Evolutionary conservation across 179 eudicot genomes (phyloP).

Genomic region (Drosera spatulata): DNA sequence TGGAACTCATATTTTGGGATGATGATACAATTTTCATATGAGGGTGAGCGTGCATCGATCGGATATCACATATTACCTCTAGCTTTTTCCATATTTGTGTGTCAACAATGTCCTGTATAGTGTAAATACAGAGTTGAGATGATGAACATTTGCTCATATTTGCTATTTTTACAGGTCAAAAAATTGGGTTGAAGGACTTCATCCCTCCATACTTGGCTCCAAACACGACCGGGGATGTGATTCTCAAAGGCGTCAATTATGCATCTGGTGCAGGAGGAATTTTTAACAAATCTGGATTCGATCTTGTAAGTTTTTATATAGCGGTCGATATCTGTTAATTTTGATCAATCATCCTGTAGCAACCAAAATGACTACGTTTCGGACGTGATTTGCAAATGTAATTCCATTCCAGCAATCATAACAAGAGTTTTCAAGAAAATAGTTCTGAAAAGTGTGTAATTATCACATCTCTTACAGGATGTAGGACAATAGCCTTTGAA

Average conservation of each 20-base stretch:
- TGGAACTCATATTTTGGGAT: no score
- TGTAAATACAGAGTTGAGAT: not conserved
- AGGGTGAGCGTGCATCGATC: no score
- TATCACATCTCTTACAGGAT: no score
- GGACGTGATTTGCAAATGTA: no score
- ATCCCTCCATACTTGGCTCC: slow-evolving; percentile 81
- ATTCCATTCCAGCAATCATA: no score
- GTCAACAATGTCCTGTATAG: not conserved
- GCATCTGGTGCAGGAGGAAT: slow-evolving; percentile 93
- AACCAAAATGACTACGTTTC: no score
- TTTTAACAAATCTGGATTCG: slow-evolving; percentile 44
- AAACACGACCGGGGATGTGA: slow-evolving; percentile 40
- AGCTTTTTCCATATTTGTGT: not conserved
- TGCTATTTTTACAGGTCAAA: slow-evolving; percentile 29
- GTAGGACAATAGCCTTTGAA: no score
- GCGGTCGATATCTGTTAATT: no score
- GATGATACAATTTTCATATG: no score
- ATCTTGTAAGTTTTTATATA: slow-evolving; percentile 41
- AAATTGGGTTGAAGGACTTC: slow-evolving; percentile 35
- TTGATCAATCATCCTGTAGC: no score
- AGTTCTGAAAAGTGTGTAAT: no score
- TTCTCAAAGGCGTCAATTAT: slow-evolving; percentile 67
- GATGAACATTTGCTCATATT: no score
- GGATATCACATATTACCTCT: not conserved
- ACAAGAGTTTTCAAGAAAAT: slow-evolving; percentile 17